Conservation (phyloP, 768 basidiomycete genomes). For the Mycena vitilis region DNA sequence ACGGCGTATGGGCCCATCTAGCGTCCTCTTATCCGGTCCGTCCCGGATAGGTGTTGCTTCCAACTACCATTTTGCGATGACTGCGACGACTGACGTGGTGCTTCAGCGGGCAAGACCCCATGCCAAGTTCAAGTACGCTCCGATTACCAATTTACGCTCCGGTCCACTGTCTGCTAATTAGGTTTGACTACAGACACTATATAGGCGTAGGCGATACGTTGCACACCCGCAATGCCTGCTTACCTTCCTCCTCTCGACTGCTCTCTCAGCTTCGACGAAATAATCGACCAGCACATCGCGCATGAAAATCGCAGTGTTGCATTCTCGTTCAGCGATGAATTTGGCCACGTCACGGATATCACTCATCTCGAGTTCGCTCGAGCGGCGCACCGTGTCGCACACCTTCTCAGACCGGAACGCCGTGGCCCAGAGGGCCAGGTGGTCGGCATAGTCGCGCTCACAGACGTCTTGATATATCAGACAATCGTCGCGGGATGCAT, state of each 20-base stretch:
- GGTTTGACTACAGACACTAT: background rate
- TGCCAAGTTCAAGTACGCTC: too few species aligned
- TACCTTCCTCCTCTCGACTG: conserved; percentile 28
- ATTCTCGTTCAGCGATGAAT: conserved; percentile 41
- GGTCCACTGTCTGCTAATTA: too few species aligned
- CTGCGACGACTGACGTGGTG: too few species aligned
- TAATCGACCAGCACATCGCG: conserved; percentile 20
- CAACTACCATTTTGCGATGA: too few species aligned
- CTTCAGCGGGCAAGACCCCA: too few species aligned
- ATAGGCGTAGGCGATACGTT: background rate
- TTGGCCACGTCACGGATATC: conserved; percentile 42
- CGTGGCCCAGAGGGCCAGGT: conserved; percentile 45
- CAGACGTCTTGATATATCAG: conserved; percentile 52
- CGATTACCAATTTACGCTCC: too few species aligned
- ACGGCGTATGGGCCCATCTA: too few species aligned
- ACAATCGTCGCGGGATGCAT: conserved; percentile 52
- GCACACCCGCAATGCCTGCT: conserved; percentile 15
- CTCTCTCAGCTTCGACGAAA: conserved; percentile 24
- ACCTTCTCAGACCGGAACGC: conserved; percentile 50
- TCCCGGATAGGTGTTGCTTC: too few species aligned
- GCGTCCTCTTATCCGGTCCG: too few species aligned
- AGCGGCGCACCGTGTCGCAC: conserved; percentile 57
- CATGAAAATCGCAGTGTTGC: conserved; percentile 16
- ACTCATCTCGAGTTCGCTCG: conserved; percentile 57
- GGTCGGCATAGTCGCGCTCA: conserved; percentile 50